A percentile compares a stretch with the other conserved stretches of the same genome.
Evolutionary conservation across 2,329 filamentous ascomycete genomes (phyloP).

Genomic region (Biscogniauxia marginata): DNA sequence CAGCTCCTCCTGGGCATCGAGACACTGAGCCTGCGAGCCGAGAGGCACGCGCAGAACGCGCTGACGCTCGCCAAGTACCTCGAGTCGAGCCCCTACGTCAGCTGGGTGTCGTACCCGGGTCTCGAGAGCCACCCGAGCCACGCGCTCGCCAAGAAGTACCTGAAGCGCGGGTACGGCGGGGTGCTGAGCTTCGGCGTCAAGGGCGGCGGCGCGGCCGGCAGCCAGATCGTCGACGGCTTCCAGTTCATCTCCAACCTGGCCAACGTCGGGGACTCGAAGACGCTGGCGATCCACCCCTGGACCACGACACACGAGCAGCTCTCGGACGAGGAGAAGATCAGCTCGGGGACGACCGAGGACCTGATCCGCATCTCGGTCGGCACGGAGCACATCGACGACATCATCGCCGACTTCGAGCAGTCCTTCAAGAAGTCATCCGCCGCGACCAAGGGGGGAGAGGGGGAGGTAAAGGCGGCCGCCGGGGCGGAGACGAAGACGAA

Average conservation of each 20-base stretch:
- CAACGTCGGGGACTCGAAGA: conserved; percentile 95
- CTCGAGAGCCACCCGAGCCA: conserved; percentile 80
- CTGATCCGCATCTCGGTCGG: conserved; percentile 94
- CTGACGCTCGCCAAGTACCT: conserved; percentile 78
- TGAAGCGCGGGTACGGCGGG: conserved; percentile 80
- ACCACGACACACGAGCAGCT: conserved; percentile 94
- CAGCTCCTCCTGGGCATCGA: conserved; percentile 87
- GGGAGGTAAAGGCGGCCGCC: conserved; percentile 16
- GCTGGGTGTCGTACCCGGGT: conserved; percentile 93
- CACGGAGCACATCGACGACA: conserved; percentile 95
- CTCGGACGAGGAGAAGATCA: conserved; percentile 70
- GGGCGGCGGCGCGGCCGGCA: conserved; percentile 79
- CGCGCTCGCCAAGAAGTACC: conserved; percentile 79
- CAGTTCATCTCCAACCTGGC: conserved; percentile 94
- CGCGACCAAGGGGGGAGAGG: conserved; percentile 37
- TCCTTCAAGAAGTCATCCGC: conserved; percentile 66
- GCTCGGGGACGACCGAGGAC: conserved; percentile 83
- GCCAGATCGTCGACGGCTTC: conserved; percentile 88
- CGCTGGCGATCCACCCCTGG: conserved; percentile 92
- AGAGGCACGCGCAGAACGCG: conserved; percentile 85
- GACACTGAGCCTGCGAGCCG: conserved; percentile 81
- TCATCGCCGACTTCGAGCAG: conserved; percentile 93
- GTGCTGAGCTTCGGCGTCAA: conserved; percentile 93
- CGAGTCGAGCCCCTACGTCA: conserved; percentile 77
- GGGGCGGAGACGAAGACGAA: conserved; percentile 35